phyloP scores from a whole-genome alignment of 2,329 filamentous ascomycete species.

The Colletotrichum higginsianum region DNA sequence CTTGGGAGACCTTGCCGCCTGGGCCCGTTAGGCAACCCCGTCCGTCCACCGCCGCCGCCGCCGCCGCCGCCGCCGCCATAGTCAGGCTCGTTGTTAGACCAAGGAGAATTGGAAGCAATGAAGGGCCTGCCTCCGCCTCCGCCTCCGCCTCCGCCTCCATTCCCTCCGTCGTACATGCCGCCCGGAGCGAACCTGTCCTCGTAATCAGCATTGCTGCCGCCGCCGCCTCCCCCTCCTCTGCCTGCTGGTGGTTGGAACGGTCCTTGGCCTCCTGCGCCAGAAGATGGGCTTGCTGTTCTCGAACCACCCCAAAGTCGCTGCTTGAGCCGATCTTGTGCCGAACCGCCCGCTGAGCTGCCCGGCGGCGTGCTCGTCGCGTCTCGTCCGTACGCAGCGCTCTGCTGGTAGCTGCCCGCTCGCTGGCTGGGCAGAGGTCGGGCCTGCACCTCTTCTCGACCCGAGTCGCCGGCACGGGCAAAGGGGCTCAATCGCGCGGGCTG shows the following conservation, averaged over 20 bases:
- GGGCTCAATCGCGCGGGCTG: conserved; percentile 51
- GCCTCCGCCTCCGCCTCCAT: conserved; percentile 48
- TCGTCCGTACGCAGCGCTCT: conserved; percentile 49
- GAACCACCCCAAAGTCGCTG: conserved; percentile 80
- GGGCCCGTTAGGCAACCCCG: conserved; percentile 64
- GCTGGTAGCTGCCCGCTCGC: conserved; percentile 82
- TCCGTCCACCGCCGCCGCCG: conserved; percentile 55
- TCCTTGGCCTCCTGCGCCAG: conserved; percentile 51
- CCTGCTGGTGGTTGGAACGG: conserved; percentile 63
- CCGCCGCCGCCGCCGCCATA: conserved; percentile 51
- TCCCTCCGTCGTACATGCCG: conserved; percentile 59
- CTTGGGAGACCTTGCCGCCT: conserved; percentile 51
- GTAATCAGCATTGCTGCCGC: conserved; percentile 52
- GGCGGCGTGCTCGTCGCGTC: conserved; percentile 49
- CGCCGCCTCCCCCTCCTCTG: conserved; percentile 46
- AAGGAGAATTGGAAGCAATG: conserved; percentile 63
- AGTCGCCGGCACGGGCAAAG: conserved; percentile 47
- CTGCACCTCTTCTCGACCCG: conserved; percentile 55
- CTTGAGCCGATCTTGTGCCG: conserved; percentile 86
- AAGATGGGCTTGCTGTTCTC: conserved; percentile 69
- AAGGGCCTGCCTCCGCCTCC: conserved; percentile 56
- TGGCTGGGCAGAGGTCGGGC: conserved; percentile 80
- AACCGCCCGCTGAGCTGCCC: conserved; percentile 60
- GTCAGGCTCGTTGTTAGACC: conserved; percentile 60
- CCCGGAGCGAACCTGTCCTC: conserved; percentile 64